phyloP scores from a whole-genome alignment of 495 filamentous ascomycete genomes.

The Trichoderma gamsii region DNA sequence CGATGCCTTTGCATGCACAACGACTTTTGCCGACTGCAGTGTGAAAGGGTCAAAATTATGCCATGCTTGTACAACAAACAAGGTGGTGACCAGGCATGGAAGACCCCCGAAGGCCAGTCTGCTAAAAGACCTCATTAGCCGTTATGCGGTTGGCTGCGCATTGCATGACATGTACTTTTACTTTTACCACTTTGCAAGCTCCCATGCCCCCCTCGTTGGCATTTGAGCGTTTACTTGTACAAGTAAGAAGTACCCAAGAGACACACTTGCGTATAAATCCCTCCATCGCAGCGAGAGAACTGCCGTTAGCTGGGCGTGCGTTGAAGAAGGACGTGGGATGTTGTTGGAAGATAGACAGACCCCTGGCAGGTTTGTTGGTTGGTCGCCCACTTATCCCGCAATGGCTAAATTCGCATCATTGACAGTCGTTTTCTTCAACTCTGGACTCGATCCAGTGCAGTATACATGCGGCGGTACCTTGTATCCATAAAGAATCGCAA shows the following conservation, averaged over 20 bases:
- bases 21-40: conserved; percentile 11
- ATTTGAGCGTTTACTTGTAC: neutral
- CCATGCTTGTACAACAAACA: neutral
- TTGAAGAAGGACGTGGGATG: neutral
- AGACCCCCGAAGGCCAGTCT: neutral
- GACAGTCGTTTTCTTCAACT: neutral
- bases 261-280: no score
- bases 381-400: neutral
- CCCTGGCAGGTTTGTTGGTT: neutral
- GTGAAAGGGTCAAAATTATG: conserved; percentile 6
- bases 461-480: neutral
- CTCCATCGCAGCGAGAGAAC: neutral
- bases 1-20: conserved; percentile 10
- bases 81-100: neutral
- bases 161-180: neutral
- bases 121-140: conserved; percentile 5
- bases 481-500: neutral
- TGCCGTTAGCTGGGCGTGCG: neutral
- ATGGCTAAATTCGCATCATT: conserved; percentile 9
- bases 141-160: conserved; percentile 9
- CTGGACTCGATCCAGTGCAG: neutral
- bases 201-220: neutral
- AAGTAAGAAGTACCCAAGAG: neutral
- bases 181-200: neutral
- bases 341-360: neutral